Evolutionary conservation across 108 stramenopile species (phyloP).

Genomic region (Parietichytrium sp.): DNA sequence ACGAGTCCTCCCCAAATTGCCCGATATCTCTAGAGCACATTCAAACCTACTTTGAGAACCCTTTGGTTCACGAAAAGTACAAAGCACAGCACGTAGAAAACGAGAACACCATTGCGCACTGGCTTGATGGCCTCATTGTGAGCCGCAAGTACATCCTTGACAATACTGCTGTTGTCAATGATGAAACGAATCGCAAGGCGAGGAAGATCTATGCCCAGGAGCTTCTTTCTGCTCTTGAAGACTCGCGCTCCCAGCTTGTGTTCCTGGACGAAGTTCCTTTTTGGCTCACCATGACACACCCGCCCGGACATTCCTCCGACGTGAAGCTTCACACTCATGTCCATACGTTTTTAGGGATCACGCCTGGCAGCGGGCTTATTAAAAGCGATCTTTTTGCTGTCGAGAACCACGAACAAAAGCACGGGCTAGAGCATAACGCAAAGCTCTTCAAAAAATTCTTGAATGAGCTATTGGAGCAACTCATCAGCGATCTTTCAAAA

Average conservation of each 20-base stretch:
- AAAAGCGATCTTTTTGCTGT: not conserved
- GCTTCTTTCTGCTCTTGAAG: not conserved
- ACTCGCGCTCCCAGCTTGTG: not conserved
- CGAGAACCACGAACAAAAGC: not conserved
- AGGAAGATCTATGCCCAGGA: not conserved
- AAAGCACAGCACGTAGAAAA: not conserved
- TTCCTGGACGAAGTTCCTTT: conserved; percentile 24
- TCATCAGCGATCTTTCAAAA: not conserved
- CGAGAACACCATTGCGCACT: conserved; percentile 2
- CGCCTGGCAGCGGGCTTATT: not conserved
- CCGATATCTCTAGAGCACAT: not conserved
- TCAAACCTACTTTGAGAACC: conserved; percentile 15
- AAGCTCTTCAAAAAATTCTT: not conserved
- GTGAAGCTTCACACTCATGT: not conserved
- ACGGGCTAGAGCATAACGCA: conserved; percentile 12
- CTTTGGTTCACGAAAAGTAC: not conserved
- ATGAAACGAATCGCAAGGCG: not conserved
- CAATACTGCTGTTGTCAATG: conserved; percentile 7
- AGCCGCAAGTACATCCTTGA: conserved; percentile 22
- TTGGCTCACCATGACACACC: not conserved
- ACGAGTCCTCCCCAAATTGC: conserved; percentile 1
- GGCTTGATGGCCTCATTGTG: conserved; percentile 2
- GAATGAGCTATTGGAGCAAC: not conserved
- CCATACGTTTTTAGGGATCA: not conserved
- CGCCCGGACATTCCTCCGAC: not conserved